Evolutionary conservation across 73 alveolate genomes (phyloP).

Genomic region (Breviolum minutum): DNA sequence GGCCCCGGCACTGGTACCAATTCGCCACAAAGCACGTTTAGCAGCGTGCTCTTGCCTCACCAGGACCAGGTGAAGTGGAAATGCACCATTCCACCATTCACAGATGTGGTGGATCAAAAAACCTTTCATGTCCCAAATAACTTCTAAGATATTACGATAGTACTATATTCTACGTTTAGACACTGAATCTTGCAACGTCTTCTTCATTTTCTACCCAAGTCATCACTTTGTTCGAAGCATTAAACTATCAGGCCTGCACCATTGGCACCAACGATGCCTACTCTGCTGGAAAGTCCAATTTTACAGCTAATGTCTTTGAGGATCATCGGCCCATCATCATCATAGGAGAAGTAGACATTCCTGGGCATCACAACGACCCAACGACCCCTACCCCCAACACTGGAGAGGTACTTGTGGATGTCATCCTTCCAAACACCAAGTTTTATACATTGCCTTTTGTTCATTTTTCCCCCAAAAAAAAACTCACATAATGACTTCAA

Average conservation of each 20-base stretch:
- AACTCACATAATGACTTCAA: not conserved
- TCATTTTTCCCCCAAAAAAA: too few species aligned
- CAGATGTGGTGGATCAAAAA: too few species aligned
- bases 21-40: conserved; percentile 67
- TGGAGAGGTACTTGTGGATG: too few species aligned
- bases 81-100: too few species aligned
- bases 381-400: not conserved
- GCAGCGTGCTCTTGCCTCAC: conserved; percentile 78
- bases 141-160: too few species aligned
- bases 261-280: conserved; percentile 89
- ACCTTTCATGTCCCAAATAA: too few species aligned
- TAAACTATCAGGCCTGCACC: conserved; percentile 68
- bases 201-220: too few species aligned
- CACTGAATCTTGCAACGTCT: too few species aligned
- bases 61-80: too few species aligned
- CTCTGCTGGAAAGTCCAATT: conserved; percentile 59
- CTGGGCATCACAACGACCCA: not conserved
- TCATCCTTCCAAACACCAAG: not conserved
- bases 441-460: too few species aligned
- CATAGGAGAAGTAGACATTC: conserved; percentile 76
- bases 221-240: too few species aligned
- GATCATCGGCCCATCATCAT: conserved; percentile 84
- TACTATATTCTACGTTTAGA: too few species aligned
- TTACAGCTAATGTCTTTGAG: conserved; percentile 88
- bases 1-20: conserved; percentile 84